Evolutionary conservation across 2,329 filamentous ascomycete genomes (phyloP).

Genomic region (Penicillium sp.): DNA sequence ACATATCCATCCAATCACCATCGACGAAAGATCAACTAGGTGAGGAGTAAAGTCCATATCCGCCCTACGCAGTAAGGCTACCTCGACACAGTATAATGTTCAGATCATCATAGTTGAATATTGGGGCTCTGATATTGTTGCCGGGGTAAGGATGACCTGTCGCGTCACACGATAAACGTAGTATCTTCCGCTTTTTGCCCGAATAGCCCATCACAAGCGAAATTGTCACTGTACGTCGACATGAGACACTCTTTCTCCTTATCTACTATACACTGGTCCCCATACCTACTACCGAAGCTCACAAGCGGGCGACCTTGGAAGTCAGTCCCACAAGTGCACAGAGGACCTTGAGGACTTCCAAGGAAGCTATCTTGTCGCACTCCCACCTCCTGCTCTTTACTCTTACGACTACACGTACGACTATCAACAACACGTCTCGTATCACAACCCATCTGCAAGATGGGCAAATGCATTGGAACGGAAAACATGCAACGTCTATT

Average conservation of each 20-base stretch:
- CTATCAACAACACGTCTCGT: background rate
- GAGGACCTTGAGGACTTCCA: conserved; percentile 3
- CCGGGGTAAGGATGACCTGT: background rate
- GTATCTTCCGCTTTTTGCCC: background rate
- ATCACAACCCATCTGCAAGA: conserved; percentile 1
- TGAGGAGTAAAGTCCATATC: no score
- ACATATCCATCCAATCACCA: no score
- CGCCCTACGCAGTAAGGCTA: background rate
- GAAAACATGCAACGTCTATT: conserved; percentile 24
- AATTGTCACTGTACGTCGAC: background rate
- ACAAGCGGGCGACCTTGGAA: background rate
- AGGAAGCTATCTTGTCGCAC: background rate
- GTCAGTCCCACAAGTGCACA: background rate
- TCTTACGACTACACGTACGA: background rate
- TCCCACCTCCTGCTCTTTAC: background rate
- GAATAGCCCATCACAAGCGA: background rate
- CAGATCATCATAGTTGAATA: background rate
- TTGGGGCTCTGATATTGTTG: background rate
- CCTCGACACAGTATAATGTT: background rate
- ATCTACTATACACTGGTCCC: background rate
- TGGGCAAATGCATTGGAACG: conserved; percentile 19
- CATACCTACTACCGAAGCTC: background rate
- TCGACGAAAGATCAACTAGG: background rate
- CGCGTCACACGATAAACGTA: background rate
- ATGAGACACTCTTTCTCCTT: background rate